These are phyloP conservation scores for Verticillium zaregamsianum DNA, from an alignment of 2,329 filamentous ascomycete genomes.

Conservation along the genomic window DNA sequence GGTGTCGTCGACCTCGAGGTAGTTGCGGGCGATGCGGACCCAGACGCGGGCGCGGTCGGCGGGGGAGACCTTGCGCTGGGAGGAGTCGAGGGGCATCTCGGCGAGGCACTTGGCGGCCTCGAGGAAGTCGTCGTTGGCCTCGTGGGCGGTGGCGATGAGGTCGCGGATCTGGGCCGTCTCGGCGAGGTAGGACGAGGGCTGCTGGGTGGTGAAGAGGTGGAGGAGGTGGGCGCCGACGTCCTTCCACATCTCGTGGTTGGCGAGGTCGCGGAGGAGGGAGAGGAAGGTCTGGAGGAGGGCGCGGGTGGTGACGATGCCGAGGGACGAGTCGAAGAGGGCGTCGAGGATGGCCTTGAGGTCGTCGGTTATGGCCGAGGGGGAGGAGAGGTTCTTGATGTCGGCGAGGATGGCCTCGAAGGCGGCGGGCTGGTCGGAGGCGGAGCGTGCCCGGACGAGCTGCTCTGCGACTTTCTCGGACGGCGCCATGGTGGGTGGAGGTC, in stretches of 20 bases:
- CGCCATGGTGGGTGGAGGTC: conserved; percentile 23
- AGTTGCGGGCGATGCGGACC: conserved; percentile 92
- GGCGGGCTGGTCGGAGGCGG: conserved; percentile 35
- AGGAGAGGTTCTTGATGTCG: conserved; percentile 35
- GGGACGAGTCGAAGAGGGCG: conserved; percentile 61
- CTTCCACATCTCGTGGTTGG: conserved; percentile 64
- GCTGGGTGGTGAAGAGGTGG: conserved; percentile 56
- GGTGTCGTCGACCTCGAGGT: conserved; percentile 90
- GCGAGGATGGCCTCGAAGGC: conserved; percentile 42
- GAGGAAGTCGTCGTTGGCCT: conserved; percentile 74
- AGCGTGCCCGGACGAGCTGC: conserved; percentile 37
- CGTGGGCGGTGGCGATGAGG: conserved; percentile 77
- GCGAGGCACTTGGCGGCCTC: conserved; percentile 74
- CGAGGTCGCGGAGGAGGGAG: conserved; percentile 54
- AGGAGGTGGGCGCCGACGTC: conserved; percentile 73
- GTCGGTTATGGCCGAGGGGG: conserved; percentile 32
- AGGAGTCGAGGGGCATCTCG: conserved; percentile 83
- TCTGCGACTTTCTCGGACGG: conserved; percentile 35
- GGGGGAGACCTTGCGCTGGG: conserved; percentile 78
- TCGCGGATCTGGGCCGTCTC: conserved; percentile 77
- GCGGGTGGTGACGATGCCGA: conserved; percentile 74
- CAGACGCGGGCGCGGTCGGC: conserved; percentile 81
- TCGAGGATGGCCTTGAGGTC: conserved; percentile 67
- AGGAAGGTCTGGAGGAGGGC: conserved; percentile 67
- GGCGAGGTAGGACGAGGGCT: conserved; percentile 67